These are phyloP conservation scores for Myxozyma neglecta DNA, from an alignment of 805 yeast species.

Conservation along the genomic window DNA sequence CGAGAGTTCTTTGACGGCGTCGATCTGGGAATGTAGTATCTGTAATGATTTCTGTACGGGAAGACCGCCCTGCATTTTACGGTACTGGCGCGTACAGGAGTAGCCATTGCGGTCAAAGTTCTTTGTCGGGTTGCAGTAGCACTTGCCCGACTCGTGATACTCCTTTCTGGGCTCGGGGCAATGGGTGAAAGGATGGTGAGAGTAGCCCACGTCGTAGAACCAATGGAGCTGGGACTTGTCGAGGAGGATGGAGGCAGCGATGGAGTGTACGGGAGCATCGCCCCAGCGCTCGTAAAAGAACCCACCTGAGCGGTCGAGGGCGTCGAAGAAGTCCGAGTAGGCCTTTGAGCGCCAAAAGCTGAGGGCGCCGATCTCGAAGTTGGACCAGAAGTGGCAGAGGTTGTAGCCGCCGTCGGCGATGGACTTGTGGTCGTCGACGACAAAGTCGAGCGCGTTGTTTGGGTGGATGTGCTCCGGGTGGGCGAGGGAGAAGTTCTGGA, in stretches of 20 bases:
- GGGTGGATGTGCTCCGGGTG: conserved; percentile 58
- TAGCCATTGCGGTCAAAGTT: conserved; percentile 25
- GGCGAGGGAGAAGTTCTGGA: conserved; percentile 47
- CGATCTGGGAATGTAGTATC: background rate
- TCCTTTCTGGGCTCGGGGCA: conserved; percentile 28
- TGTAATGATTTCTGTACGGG: conserved; percentile 1
- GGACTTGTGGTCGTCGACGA: conserved; percentile 60
- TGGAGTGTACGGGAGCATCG: conserved; percentile 86
- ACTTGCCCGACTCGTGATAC: conserved; percentile 24
- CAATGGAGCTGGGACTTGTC: conserved; percentile 64
- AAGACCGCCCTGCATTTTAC: conserved; percentile 13
- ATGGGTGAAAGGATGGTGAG: conserved; percentile 46
- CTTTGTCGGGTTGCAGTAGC: conserved; percentile 26
- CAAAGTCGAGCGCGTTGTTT: conserved; percentile 58
- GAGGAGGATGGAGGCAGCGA: conserved; percentile 63
- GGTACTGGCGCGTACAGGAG: conserved; percentile 20
- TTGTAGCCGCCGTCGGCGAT: conserved; percentile 51
- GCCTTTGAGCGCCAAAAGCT: conserved; percentile 56
- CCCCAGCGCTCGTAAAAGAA: conserved; percentile 68
- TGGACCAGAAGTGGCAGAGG: conserved; percentile 80
- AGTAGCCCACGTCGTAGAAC: conserved; percentile 80
- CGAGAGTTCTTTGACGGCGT: background rate
- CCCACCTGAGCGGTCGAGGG: conserved; percentile 60
- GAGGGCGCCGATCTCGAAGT: conserved; percentile 64
- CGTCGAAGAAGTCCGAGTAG: conserved; percentile 55